Conservation (phyloP, 306 rosid genomes). For the Fragaria ananassa region DNA sequence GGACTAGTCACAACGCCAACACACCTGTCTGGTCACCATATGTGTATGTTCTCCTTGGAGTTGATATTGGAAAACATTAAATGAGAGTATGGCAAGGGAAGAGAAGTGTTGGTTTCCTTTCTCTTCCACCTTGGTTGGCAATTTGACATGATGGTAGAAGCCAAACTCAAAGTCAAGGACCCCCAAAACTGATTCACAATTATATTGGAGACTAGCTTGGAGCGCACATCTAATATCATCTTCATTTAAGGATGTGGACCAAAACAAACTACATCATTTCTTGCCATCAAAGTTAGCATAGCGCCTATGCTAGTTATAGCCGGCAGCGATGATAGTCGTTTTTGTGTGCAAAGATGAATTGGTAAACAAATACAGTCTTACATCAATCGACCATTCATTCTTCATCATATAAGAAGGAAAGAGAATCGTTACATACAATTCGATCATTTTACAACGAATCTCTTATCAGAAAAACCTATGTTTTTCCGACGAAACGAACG, state of each 20-base stretch:
- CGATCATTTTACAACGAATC: background rate
- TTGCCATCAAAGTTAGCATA: background rate
- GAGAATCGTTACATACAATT: background rate
- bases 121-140: constrained; percentile 7
- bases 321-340: background rate
- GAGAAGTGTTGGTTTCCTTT: constrained; percentile 15
- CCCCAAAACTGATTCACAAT: background rate
- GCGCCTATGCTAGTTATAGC: background rate
- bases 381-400: background rate
- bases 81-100: constrained; percentile 14
- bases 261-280: background rate
- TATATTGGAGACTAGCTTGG: background rate
- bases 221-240: background rate
- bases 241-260: background rate
- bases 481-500: background rate
- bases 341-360: background rate
- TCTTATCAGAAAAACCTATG: background rate
- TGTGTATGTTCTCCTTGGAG: constrained; percentile 4
- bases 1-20: background rate
- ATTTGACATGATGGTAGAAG: constrained; percentile 10
- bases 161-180: background rate
- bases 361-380: background rate
- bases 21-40: background rate
- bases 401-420: background rate
- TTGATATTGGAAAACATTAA: constrained; percentile 28